Evolutionary conservation across 139 green algal species (phyloP), one percentile per base, ranked within the genome.

Genomic region (Chlamydomonas applanata): DNA sequence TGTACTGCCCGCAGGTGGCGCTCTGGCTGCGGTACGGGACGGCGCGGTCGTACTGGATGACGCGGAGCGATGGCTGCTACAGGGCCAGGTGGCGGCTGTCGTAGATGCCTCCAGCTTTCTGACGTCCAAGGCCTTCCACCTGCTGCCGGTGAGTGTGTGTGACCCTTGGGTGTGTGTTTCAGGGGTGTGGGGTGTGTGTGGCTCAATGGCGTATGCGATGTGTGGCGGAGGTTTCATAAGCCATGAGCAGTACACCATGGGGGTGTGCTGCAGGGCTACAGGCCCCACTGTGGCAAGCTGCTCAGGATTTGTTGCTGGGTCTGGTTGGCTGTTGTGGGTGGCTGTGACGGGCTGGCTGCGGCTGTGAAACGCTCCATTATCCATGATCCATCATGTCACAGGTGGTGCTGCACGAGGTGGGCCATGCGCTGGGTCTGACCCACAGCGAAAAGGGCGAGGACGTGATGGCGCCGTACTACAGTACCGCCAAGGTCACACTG

Each of bases 351-450:
- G n/a, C n/a, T n/a, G n/a, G n/a, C n/a, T n/a, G n/a, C n/a, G n/a
- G n/a, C n/a, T n/a, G n/a, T n/a, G n/a, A n/a, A n/a, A n/a, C n/a
- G n/a, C n/a, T n/a, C n/a, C n/a, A n/a, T n/a, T n/a, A n/a, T n/a
- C n/a, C n/a, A n/a, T n/a, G n/a, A n/a, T n/a, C n/a, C n/a, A n/a
- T n/a, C n/a, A n/a, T 62, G 13, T 19, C 36, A 25, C 59, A 66
- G 59, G 59, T 82, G 27, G 7, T 78, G 36, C 59, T 82, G 53
- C 77, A 82, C 64, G 77, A 78, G 64, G 60, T 82, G 0, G 77
- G 77, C 32, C 77, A 82, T 36, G 60, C 64, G 35, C 56, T 82
- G 77, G 77, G 77, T 4, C 77, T 82, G 40, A 72, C 53, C 14
- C 77, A 82, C 77, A 74, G 60, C 64, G 27, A 35, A 25, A 29